Conservation (phyloP, 306 rosid species). For the Herpetospermum pedunculosum region DNA sequence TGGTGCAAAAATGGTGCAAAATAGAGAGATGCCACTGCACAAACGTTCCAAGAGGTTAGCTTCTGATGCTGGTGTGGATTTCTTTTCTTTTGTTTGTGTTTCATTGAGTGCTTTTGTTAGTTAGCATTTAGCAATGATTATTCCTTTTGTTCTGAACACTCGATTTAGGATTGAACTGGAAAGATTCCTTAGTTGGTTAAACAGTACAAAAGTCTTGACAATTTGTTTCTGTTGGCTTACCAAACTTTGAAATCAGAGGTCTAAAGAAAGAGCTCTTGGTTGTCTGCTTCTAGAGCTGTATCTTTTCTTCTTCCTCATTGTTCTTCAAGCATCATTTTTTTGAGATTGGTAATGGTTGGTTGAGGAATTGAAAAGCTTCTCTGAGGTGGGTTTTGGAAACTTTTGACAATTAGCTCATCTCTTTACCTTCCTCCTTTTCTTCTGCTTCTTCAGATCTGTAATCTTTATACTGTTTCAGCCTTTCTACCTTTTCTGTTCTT, state of each 20-base stretch:
- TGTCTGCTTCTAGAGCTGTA: not conserved
- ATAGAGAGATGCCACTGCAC: constrained; percentile 45
- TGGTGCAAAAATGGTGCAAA: constrained; percentile 37
- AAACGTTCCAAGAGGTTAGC: constrained; percentile 72
- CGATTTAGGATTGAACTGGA: constrained; percentile 14
- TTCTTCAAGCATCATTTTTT: not conserved
- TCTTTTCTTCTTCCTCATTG: not conserved
- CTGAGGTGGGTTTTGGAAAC: not conserved
- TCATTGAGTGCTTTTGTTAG: constrained; percentile 17
- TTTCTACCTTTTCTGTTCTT: not conserved
- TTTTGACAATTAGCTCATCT: not conserved
- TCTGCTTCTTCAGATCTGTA: not conserved
- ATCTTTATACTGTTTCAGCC: not conserved
- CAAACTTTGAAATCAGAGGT: not conserved
- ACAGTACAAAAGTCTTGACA: not conserved
- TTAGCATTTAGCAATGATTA: constrained; percentile 13
- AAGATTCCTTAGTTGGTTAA: constrained; percentile 12
- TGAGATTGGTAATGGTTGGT: not conserved
- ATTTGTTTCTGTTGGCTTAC: not conserved
- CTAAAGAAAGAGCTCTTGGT: not conserved
- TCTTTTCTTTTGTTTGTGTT: constrained; percentile 17
- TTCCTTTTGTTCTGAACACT: not conserved
- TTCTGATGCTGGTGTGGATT: not conserved
- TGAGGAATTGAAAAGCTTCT: not conserved
- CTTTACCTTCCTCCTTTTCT: not conserved